Evolutionary conservation across 345 rosid genomes (phyloP).

Genomic region (Eucalyptus globulus): DNA sequence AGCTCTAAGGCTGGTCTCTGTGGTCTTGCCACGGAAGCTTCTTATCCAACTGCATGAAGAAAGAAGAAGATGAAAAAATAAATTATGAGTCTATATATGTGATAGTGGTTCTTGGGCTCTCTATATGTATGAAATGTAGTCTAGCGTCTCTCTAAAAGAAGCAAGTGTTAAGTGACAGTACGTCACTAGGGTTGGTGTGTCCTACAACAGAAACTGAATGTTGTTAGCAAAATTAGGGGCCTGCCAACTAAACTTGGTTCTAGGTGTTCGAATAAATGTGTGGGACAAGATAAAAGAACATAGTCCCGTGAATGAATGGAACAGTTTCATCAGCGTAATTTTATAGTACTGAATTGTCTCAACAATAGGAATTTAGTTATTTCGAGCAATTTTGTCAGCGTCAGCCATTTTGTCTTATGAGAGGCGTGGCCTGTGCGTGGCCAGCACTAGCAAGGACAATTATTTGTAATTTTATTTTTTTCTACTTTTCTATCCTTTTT

Average conservation of each 20-base stretch:
- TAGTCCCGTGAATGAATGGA: not conserved
- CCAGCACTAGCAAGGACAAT: not conserved
- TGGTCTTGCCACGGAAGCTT: conserved; percentile 17
- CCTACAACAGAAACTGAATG: not conserved
- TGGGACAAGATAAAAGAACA: not conserved
- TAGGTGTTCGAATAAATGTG: not conserved
- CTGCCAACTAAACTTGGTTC: not conserved
- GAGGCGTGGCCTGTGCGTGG: not conserved
- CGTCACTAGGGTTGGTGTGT: not conserved
- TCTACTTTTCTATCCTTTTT: no score
- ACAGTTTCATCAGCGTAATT: no score
- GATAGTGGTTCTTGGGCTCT: not conserved
- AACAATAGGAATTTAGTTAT: no score
- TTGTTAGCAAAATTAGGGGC: not conserved
- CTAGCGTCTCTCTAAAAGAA: not conserved
- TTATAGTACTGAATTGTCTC: no score
- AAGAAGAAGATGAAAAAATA: not conserved
- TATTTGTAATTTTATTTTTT: no score
- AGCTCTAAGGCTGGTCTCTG: conserved; percentile 23
- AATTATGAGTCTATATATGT: not conserved
- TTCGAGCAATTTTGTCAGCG: no score
- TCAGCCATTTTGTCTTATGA: no score
- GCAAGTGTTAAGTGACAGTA: not conserved
- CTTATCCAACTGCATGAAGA: not conserved
- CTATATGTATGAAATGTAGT: not conserved